A percentile compares a stretch with the other conserved stretches of the same genome.
Evolutionary conservation across 208 protist genomes (phyloP).

Genomic region (Sergeia podlipaevii): DNA sequence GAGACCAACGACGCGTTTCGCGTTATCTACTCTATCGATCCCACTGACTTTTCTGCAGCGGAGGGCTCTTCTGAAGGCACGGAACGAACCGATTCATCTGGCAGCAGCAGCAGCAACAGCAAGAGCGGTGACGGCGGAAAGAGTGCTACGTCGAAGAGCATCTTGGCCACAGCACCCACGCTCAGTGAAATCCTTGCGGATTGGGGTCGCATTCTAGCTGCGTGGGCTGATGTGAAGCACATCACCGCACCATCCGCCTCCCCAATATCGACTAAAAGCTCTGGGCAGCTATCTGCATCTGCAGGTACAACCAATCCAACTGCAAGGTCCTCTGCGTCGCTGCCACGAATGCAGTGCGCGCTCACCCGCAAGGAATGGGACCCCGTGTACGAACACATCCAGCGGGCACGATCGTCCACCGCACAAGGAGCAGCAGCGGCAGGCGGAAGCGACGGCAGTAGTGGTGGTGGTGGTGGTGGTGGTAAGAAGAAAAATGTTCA

Average conservation of each 20-base stretch:
- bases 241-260: too few species aligned
- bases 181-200: slow-evolving; percentile 23
- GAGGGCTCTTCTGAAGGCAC: neutral
- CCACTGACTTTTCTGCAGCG: slow-evolving; percentile 26
- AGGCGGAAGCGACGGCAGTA: neutral
- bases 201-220: slow-evolving; percentile 8
- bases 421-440: neutral
- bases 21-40: slow-evolving; percentile 36
- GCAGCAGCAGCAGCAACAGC: neutral
- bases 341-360: neutral
- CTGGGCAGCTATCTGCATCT: too few species aligned
- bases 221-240: too few species aligned
- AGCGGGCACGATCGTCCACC: neutral
- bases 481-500: slow-evolving; percentile 8
- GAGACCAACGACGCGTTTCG: slow-evolving; percentile 24
- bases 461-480: slow-evolving; percentile 2
- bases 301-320: too few species aligned
- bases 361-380: slow-evolving; percentile 3
- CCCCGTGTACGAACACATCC: neutral
- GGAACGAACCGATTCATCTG: neutral
- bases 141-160: slow-evolving; percentile 14
- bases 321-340: neutral
- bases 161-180: slow-evolving; percentile 23
- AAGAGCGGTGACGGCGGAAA: slow-evolving; percentile 2
- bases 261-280: too few species aligned